Evolutionary conservation across 345 rosid species (phyloP).

Genomic region (Eutrema heterophyllum): DNA sequence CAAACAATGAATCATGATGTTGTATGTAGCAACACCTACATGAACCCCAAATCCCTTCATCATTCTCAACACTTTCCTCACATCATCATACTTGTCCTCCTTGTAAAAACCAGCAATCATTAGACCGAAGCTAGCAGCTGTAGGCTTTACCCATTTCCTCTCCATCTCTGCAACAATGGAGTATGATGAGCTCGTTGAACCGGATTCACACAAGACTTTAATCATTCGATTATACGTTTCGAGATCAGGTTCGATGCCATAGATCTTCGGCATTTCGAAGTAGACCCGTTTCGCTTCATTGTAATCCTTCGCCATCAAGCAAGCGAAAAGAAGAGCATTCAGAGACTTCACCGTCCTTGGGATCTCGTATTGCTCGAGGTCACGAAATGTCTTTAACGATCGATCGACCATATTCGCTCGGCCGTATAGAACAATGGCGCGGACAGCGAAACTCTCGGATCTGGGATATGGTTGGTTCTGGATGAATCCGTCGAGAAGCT

Average conservation of each 20-base stretch:
- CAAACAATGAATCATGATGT: conserved; percentile 60
- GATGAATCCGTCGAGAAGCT: conserved; percentile 56
- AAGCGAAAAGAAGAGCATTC: conserved; percentile 62
- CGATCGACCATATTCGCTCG: conserved; percentile 70
- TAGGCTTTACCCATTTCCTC: conserved; percentile 51
- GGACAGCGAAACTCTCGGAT: conserved; percentile 53
- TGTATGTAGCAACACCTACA: conserved; percentile 45
- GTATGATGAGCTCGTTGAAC: conserved; percentile 51
- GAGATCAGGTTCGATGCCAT: conserved; percentile 49
- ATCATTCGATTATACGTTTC: conserved; percentile 60
- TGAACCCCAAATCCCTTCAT: conserved; percentile 43
- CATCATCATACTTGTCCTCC: conserved; percentile 72
- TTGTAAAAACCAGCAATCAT: conserved; percentile 60
- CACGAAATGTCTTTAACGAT: conserved; percentile 49
- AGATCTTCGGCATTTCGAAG: conserved; percentile 47
- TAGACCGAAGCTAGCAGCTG: conserved; percentile 43
- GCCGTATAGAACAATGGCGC: conserved; percentile 67
- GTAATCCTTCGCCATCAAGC: conserved; percentile 48
- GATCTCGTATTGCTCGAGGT: conserved; percentile 41
- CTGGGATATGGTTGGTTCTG: conserved; percentile 52
- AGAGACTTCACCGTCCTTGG: conserved; percentile 50
- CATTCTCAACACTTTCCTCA: conserved; percentile 60
- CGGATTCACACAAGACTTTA: conserved; percentile 52
- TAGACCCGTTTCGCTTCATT: conserved; percentile 56
- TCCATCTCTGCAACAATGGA: conserved; percentile 75